Evolutionary conservation across 2,329 filamentous ascomycete species (phyloP).

Genomic region (Aspergillus sp.): DNA sequence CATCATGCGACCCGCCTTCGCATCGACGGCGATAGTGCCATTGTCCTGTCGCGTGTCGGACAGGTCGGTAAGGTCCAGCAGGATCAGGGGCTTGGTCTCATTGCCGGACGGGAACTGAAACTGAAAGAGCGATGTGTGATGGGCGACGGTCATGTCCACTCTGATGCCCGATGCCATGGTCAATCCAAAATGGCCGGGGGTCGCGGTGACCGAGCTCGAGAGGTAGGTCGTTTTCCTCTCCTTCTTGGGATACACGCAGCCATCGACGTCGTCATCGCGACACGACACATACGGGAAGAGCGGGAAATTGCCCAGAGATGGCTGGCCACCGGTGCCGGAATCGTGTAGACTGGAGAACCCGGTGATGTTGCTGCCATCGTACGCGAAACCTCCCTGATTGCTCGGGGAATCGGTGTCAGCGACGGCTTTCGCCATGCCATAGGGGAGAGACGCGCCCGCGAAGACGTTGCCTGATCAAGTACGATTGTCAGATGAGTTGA

Average conservation of each 20-base stretch:
- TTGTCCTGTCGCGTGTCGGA: constrained; percentile 61
- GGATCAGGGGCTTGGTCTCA: constrained; percentile 54
- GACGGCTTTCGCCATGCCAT: constrained; percentile 57
- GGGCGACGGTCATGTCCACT: constrained; percentile 65
- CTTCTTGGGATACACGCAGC: constrained; percentile 60
- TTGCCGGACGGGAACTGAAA: constrained; percentile 57
- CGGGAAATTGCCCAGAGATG: constrained; percentile 71
- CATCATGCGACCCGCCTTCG: constrained; percentile 58
- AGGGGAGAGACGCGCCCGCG: constrained; percentile 54
- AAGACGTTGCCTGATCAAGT: constrained; percentile 54
- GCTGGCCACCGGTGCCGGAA: constrained; percentile 50
- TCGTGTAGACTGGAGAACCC: constrained; percentile 55
- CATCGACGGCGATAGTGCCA: constrained; percentile 57
- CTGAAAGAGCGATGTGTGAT: constrained; percentile 63
- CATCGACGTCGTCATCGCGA: constrained; percentile 58
- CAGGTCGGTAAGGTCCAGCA: constrained; percentile 65
- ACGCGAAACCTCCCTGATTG: constrained; percentile 58
- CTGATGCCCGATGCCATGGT: constrained; percentile 57
- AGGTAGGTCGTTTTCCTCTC: constrained; percentile 50
- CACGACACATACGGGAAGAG: constrained; percentile 67
- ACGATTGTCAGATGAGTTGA: neutral
- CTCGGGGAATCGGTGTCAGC: constrained; percentile 50
- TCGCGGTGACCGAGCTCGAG: constrained; percentile 54
- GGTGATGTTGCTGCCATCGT: constrained; percentile 50
- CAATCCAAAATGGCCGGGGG: constrained; percentile 65